phyloP scores from a whole-genome alignment of 257 asterid genomes.

The Solanum etuberosum region DNA sequence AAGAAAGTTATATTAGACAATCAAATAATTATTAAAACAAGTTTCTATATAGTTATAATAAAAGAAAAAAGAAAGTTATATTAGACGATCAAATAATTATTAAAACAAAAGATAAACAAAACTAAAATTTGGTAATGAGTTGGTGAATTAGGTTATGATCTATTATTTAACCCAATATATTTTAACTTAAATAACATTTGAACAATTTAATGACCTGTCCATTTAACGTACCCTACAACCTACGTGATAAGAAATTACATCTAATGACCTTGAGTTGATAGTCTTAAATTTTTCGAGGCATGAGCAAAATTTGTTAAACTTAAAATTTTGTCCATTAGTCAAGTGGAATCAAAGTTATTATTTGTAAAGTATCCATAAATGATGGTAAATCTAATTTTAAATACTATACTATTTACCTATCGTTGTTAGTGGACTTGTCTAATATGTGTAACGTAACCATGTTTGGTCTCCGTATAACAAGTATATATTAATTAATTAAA shows the following conservation, averaged over 20 bases:
- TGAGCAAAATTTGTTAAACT: background rate
- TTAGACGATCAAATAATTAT: background rate
- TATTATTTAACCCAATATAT: background rate
- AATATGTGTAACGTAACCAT: constrained; percentile 6
- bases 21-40: background rate
- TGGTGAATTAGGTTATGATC: background rate
- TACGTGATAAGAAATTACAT: background rate
- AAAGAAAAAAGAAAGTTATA: background rate
- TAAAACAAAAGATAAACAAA: background rate
- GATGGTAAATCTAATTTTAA: background rate
- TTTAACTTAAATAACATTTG: background rate
- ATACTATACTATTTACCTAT: background rate
- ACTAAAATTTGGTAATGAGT: background rate
- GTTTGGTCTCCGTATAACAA: background rate
- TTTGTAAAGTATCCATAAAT: background rate
- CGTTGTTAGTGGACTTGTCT: constrained; percentile 6
- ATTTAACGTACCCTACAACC: background rate
- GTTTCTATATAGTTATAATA: no score
- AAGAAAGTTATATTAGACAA: background rate
- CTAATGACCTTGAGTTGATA: background rate
- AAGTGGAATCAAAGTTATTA: background rate
- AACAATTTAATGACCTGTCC: background rate
- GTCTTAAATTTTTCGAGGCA: background rate
- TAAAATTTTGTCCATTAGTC: background rate
- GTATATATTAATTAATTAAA: background rate